Base-by-base conservation (phyloP, 2,329 filamentous ascomycete genomes). In the Ceratocystis cacaofunesta region DNA sequence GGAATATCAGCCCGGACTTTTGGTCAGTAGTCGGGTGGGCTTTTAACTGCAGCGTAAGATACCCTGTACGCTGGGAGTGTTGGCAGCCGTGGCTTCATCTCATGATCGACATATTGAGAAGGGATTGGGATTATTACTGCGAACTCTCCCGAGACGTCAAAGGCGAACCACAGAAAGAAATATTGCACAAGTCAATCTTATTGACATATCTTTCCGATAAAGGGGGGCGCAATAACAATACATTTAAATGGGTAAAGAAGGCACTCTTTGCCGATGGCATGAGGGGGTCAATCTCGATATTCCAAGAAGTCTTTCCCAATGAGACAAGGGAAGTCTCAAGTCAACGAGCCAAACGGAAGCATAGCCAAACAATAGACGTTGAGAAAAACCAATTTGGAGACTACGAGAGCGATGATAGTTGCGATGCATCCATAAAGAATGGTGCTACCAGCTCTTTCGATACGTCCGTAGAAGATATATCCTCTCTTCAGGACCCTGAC, bases 1-100 rank as follows among this genome's bases (percentile, higher is more conserved):
- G 89, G 84, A 77, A 77, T 17, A 82, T 83, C n/a, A 89, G 87
- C 0, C 85, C 89, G 68, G 90, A 95, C 72, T 95, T 97, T 71
- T 99, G 94, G 90, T 82, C 85, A 52, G 83, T 89, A 0, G 81
- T 94, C 0, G 94, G 92, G 2, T 97, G 94, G 94, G 88, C 89
- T 0, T 91, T 97, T 73, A 94, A 92, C 72, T 97, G 92, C 76
- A 92, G 90, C 63, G 81, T 88, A 1, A 74, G 82, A 41, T 80
- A 92, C 70, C 85, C 85, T 1, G 80, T 82, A 50, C 82, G 92
- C 22, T 97, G 94, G 92, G 81, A 79, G 62, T 82, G 85, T 71
- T 97, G 92, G 91, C 85, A 81, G 70, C 75, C 84, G 6, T 96
- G 90, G 88, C 78, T 97, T 15, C 82, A 86, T 43, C 85, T 88